Percentiles rank a stretch among this genome's conserved stretches.
phyloP scores from a whole-genome alignment of 1,284 basidiomycete genomes.

The Ganoderma meredithae region DNA sequence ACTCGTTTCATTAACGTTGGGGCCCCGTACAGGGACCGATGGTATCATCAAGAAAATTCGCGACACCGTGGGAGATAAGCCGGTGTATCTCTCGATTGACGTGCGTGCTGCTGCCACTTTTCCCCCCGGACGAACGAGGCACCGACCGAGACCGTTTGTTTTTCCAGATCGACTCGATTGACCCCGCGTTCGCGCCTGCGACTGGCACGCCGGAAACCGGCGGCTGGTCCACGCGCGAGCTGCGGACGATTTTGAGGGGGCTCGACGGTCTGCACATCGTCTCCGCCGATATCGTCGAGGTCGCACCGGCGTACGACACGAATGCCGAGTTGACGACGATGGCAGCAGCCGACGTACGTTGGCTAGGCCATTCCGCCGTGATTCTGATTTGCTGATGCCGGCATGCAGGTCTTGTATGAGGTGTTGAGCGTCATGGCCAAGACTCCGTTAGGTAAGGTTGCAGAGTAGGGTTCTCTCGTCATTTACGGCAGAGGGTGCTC shows the following conservation, averaged over 20 bases:
- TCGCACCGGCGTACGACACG: conserved; percentile 82
- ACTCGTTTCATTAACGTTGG: conserved; percentile 1
- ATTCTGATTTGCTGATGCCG: conserved; percentile 19
- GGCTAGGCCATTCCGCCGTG: neutral
- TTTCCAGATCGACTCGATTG: conserved; percentile 73
- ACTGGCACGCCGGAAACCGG: conserved; percentile 78
- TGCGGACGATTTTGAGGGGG: conserved; percentile 77
- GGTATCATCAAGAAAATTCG: conserved; percentile 78
- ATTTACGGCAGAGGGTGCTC: conserved; percentile 23
- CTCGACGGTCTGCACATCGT: conserved; percentile 77
- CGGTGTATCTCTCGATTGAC: conserved; percentile 79
- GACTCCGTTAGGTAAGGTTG: conserved; percentile 71
- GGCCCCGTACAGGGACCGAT: conserved; percentile 53
- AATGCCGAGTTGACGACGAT: conserved; percentile 82
- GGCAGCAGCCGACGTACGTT: conserved; percentile 79
- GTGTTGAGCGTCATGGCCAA: conserved; percentile 82
- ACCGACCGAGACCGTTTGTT: neutral
- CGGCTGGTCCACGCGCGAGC: conserved; percentile 80
- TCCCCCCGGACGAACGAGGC: neutral
- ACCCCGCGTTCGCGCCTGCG: conserved; percentile 82
- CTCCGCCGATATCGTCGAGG: conserved; percentile 84
- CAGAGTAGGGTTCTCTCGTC: conserved; percentile 23
- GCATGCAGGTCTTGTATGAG: conserved; percentile 67
- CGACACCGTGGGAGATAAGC: conserved; percentile 68
- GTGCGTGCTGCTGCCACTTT: conserved; percentile 45